Evolutionary conservation across 139 green algal genomes (phyloP).

Genomic region (Deuterostichococcus epilithicus): DNA sequence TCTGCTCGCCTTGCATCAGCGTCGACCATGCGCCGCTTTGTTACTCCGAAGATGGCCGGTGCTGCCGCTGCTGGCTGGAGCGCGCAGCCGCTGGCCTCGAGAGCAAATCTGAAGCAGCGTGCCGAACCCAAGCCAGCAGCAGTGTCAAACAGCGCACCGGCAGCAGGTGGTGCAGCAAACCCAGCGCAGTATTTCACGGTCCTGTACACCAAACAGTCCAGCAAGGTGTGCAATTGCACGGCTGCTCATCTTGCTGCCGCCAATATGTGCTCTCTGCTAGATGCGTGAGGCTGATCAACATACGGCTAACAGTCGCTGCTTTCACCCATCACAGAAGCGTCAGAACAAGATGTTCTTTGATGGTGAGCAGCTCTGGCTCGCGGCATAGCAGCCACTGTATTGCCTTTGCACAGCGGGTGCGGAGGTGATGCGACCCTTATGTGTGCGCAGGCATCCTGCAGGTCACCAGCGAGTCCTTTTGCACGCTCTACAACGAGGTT

Average conservation of each 20-base stretch:
- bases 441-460: slow-evolving; percentile 23
- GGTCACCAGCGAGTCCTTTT: slow-evolving; percentile 19
- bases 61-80: background rate
- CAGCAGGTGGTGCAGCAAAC: too few species aligned
- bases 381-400: too few species aligned
- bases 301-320: background rate
- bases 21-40: background rate
- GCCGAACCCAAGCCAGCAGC: too few species aligned
- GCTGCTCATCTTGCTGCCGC: background rate
- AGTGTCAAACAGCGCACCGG: background rate
- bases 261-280: background rate
- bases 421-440: too few species aligned
- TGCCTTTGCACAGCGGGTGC: too few species aligned
- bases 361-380: too few species aligned
- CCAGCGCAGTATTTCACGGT: slow-evolving; percentile 21
- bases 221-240: slow-evolving; percentile 10
- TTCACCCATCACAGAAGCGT: slow-evolving; percentile 5
- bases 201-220: slow-evolving; percentile 35
- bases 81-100: background rate
- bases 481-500: slow-evolving; percentile 26
- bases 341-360: slow-evolving; percentile 50
- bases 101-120: too few species aligned
- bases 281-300: background rate
- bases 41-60: background rate
- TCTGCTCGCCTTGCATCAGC: background rate